These are phyloP conservation scores for Microdochium paspali DNA, from an alignment of 2,329 filamentous ascomycete genomes.

Conservation along the genomic window DNA sequence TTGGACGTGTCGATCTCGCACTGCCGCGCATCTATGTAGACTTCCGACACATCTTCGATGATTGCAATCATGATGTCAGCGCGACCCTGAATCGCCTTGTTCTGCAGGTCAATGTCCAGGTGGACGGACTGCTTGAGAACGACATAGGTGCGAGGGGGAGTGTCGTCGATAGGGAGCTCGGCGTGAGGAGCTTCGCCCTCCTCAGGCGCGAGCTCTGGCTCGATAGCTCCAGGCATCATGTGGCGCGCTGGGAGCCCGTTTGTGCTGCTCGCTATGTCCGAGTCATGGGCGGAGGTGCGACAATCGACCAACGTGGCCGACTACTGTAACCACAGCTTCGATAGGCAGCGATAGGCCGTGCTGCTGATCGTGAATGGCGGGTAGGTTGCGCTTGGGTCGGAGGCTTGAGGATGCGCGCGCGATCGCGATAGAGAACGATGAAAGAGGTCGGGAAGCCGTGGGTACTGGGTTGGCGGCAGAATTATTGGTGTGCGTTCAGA, in stretches of 20 bases:
- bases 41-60: conserved; percentile 44
- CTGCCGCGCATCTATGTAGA: conserved; percentile 53
- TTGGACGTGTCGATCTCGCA: conserved; percentile 45
- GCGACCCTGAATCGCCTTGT: conserved; percentile 64
- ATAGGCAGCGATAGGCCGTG: background rate
- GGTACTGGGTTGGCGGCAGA: no score
- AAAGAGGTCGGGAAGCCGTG: no score
- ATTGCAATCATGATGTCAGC: conserved; percentile 73
- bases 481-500: no score
- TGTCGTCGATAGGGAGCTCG: conserved; percentile 20
- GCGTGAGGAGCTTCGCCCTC: conserved; percentile 13
- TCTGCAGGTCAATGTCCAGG: conserved; percentile 79
- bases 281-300: background rate
- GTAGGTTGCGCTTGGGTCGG: no score
- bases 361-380: no score
- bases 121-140: conserved; percentile 81
- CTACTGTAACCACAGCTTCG: background rate
- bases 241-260: background rate
- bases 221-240: background rate
- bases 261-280: background rate
- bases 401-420: no score
- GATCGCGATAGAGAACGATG: no score
- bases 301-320: background rate
- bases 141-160: conserved; percentile 28
- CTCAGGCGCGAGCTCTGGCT: conserved; percentile 3